Base-by-base conservation (phyloP, 495 filamentous ascomycete genomes). In the Aspergillus olivimuriae region DNA sequence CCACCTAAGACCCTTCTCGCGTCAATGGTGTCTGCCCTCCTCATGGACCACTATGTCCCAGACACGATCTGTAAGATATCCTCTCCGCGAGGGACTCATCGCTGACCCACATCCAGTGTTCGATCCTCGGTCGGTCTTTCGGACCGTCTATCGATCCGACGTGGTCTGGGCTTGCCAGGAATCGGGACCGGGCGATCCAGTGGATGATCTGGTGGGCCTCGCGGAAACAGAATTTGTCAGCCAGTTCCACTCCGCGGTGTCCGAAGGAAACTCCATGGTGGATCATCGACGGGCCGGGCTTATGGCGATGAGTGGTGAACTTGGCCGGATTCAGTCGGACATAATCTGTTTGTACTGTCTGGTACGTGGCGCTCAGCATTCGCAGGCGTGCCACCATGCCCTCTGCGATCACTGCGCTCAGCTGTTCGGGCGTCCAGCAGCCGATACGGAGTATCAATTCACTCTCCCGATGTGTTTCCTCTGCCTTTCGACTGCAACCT, bases 21-120 rank as follows among this genome's bases (percentile, higher is more conserved):
- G 10, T 41, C 38, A n/a, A 26, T 41, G 9, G 38, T 23, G 16
- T 26, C 38, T 4, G 38, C 38, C 14, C 38, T 41, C 16, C 17
- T 41, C 16, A 41, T 41, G 38, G 38, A 41, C 12, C 38, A 41
- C 21, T 41, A 41, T 41, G 24, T 24, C 15, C 38, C 38, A 41
- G 38, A 26, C 21, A 41, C 30, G 38, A 12, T 26, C 16, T 11
- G 38, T 41, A 26, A 26, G 38, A 24, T 26, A 15, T 9, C 12
- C 11, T 24, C 11, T 26, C 9, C 31, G 12, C 3, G n/a, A n/a
- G n/a, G 3, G 9, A 11, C 3, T n/a, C 9, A 11, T 33, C 26
- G 4, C 31, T 33, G 31, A 33, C 9, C 31, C 4, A 3, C 9
- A 3, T n/a, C 3, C 9, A 41, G 38, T 17, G n/a, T 26, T 41